phyloP scores from a whole-genome alignment of 1,284 basidiomycete genomes.

The Macrocybe sp. region DNA sequence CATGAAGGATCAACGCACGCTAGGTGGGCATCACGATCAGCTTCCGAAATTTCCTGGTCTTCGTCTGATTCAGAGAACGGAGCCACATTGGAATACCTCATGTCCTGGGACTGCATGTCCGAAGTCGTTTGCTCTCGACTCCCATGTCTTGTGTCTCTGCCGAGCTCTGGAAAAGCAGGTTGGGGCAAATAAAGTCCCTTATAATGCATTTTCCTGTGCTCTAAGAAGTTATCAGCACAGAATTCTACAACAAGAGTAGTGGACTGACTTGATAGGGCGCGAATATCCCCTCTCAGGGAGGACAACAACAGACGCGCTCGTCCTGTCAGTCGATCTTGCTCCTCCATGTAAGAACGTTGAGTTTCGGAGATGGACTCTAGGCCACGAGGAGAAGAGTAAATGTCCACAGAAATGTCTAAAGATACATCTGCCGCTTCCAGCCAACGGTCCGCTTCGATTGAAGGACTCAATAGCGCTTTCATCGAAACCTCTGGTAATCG shows the following conservation, averaged over 20 bases:
- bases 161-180: constrained; percentile 33
- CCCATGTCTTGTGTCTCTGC: background rate
- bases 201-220: constrained; percentile 32
- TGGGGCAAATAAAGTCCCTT: constrained; percentile 56
- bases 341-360: constrained; percentile 66
- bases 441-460: constrained; percentile 48
- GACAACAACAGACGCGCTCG: constrained; percentile 59
- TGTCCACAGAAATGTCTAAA: constrained; percentile 59
- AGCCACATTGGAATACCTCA: constrained; percentile 13
- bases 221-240: background rate
- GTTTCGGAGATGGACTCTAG: constrained; percentile 46
- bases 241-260: background rate
- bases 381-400: constrained; percentile 60
- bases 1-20: constrained; percentile 37
- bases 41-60: constrained; percentile 56
- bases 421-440: constrained; percentile 57
- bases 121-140: constrained; percentile 6
- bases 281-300: constrained; percentile 14
- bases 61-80: constrained; percentile 62
- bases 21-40: constrained; percentile 60
- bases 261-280: constrained; percentile 11
- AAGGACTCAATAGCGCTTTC: constrained; percentile 41
- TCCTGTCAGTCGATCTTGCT: constrained; percentile 66
- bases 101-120: constrained; percentile 17
- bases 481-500: constrained; percentile 43